Conservation (phyloP, 2,329 filamentous ascomycete genomes). For the Kalmusia sp. region DNA sequence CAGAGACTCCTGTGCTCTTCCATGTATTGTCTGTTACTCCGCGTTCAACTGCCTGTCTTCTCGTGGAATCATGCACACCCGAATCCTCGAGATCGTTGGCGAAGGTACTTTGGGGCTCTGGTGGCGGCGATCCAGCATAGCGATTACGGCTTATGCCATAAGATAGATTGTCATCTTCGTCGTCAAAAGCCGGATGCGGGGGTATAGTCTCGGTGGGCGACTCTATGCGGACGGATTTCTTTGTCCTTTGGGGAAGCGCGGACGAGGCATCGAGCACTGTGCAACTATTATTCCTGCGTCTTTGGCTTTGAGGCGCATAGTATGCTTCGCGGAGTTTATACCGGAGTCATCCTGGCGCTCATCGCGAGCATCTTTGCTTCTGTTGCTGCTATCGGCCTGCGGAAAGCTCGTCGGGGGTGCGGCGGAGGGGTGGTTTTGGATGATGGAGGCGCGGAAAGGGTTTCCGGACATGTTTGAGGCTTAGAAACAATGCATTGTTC, state of each 20-base stretch:
- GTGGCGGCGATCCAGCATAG: slow-evolving; percentile 25
- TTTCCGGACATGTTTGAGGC: slow-evolving; percentile 48
- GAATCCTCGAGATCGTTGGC: slow-evolving; percentile 26
- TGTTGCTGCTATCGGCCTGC: slow-evolving; percentile 30
- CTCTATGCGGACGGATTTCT: slow-evolving; percentile 66
- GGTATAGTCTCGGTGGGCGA: slow-evolving; percentile 48
- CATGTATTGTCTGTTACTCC: slow-evolving; percentile 32
- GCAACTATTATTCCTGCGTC: slow-evolving; percentile 42
- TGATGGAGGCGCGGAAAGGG: slow-evolving; percentile 46
- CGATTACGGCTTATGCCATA: slow-evolving; percentile 20
- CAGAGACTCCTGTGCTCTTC: slow-evolving; percentile 20
- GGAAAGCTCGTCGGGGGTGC: slow-evolving; percentile 36
- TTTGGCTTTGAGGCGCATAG: slow-evolving; percentile 24
- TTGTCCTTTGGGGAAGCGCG: slow-evolving; percentile 50
- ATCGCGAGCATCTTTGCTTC: slow-evolving; percentile 26
- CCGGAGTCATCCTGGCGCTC: slow-evolving; percentile 33
- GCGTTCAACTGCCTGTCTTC: slow-evolving; percentile 32
- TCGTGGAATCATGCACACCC: slow-evolving; percentile 18
- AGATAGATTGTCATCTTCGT: slow-evolving; percentile 27
- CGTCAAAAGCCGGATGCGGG: slow-evolving; percentile 39
- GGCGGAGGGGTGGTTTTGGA: slow-evolving; percentile 27
- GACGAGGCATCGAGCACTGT: slow-evolving; percentile 37
- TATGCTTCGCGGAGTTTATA: slow-evolving; percentile 30
- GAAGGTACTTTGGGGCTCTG: slow-evolving; percentile 23
- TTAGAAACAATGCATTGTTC: slow-evolving; percentile 48